A percentile compares a stretch with the other conserved stretches of the same genome.
phyloP scores from a whole-genome alignment of 176 grass and related monocot species.

The Rhynchospora breviuscula region DNA sequence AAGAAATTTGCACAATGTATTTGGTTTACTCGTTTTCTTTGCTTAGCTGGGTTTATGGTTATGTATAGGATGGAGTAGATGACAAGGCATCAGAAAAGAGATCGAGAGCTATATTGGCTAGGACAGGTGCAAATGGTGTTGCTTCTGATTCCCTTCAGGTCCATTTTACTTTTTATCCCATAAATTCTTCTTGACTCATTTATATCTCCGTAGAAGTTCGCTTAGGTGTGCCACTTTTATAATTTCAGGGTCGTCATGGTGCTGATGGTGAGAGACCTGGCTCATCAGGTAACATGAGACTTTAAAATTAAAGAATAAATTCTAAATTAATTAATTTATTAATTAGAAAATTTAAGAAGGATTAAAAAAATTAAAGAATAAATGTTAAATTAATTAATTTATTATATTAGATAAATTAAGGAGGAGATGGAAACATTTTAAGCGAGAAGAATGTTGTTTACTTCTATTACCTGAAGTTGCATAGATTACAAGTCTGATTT shows the following conservation, averaged over 20 bases:
- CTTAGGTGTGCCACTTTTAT: not conserved
- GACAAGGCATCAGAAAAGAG: slow-evolving; percentile 75
- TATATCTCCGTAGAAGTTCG: not conserved
- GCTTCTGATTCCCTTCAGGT: slow-evolving; percentile 79
- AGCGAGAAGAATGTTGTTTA: no score
- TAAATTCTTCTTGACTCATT: not conserved
- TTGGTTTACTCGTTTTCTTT: not conserved
- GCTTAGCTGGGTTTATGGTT: not conserved
- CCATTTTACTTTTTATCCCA: slow-evolving; percentile 6
- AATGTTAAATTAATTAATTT: not conserved
- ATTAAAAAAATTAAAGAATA: not conserved
- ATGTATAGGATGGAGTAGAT: slow-evolving; percentile 62
- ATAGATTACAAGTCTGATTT: not conserved
- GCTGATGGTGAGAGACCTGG: slow-evolving; percentile 68
- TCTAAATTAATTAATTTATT: not conserved
- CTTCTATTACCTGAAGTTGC: no score
- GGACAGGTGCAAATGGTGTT: slow-evolving; percentile 75
- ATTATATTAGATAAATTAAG: not conserved
- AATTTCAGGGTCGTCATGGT: slow-evolving; percentile 59
- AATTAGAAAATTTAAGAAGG: not conserved
- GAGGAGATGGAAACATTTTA: no score
- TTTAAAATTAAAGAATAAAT: not conserved
- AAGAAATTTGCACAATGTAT: not conserved
- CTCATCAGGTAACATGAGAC: slow-evolving; percentile 55
- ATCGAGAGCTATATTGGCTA: slow-evolving; percentile 55